These are phyloP conservation scores for Gaillardinia entomophila DNA, from an alignment of 805 yeast genomes.

Conservation along the genomic window DNA sequence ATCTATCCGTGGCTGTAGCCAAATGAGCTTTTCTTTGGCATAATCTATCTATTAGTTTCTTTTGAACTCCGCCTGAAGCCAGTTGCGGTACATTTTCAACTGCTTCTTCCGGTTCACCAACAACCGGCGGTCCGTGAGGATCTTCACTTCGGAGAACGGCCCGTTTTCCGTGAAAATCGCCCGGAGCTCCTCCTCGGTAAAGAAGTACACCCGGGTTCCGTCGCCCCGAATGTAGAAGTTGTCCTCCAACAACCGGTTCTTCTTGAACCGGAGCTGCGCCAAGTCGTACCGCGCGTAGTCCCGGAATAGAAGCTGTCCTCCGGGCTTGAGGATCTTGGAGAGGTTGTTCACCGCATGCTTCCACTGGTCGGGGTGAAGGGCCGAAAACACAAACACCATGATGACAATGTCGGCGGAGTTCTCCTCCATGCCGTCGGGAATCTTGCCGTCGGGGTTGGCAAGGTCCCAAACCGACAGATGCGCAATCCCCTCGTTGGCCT, in stretches of 20 bases:
- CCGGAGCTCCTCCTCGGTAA: conserved; percentile 87
- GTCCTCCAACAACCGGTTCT: conserved; percentile 78
- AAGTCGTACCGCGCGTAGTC: conserved; percentile 95
- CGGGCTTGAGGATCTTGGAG: conserved; percentile 75
- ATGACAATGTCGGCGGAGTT: conserved; percentile 85
- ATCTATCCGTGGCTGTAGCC: conserved; percentile 14
- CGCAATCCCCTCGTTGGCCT: conserved; percentile 47
- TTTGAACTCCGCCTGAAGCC: conserved; percentile 90
- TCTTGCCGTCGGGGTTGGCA: conserved; percentile 60
- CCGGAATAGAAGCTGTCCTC: conserved; percentile 82
- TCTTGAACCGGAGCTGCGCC: conserved; percentile 92
- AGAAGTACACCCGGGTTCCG: conserved; percentile 95
- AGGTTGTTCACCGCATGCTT: conserved; percentile 67
- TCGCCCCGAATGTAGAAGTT: conserved; percentile 96
- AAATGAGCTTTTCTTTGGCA: background rate
- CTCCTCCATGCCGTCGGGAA: conserved; percentile 84
- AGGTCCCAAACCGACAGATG: conserved; percentile 94
- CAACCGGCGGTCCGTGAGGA: conserved; percentile 87
- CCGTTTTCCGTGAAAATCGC: conserved; percentile 51
- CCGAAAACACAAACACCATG: conserved; percentile 93
- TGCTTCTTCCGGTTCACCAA: conserved; percentile 89
- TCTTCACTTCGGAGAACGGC: conserved; percentile 60
- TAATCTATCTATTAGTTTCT: conserved; percentile 4
- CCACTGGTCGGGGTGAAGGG: conserved; percentile 92
- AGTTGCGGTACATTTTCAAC: conserved; percentile 91